Percentiles rank a stretch among this genome's conserved stretches.
phyloP scores from a whole-genome alignment of 257 asterid genomes.

The Nicotiana noctiflora region DNA sequence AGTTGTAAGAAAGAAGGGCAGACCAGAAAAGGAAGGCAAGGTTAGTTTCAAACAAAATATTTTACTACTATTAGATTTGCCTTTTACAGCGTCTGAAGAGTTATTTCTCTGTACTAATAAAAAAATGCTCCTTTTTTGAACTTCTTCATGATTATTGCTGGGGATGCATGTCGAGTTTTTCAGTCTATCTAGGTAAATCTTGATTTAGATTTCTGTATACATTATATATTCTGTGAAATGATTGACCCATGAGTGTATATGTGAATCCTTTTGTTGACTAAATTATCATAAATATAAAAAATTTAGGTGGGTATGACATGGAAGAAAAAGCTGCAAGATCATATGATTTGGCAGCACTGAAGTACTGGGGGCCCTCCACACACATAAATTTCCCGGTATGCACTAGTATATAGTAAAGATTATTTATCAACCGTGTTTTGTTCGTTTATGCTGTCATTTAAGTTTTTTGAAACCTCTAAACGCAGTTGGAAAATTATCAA shows the following conservation, averaged over 20 bases:
- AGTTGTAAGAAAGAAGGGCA: slow-evolving; percentile 99
- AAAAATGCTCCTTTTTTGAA: slow-evolving; percentile 9
- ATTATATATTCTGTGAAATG: not conserved
- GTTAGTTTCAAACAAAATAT: slow-evolving; percentile 25
- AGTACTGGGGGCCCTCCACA: slow-evolving; percentile 96
- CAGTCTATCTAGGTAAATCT: slow-evolving; percentile 83
- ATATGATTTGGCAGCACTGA: slow-evolving; percentile 93
- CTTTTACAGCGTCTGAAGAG: not conserved
- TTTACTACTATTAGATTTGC: not conserved
- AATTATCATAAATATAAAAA: not conserved
- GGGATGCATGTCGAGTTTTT: slow-evolving; percentile 11
- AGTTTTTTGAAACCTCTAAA: not conserved
- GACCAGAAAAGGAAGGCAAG: slow-evolving; percentile 96
- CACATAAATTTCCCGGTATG: slow-evolving; percentile 86
- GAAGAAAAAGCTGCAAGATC: slow-evolving; percentile 98
- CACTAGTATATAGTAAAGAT: not conserved
- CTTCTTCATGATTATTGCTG: slow-evolving; percentile 18
- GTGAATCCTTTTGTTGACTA: not conserved
- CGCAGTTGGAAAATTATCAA: slow-evolving; percentile 78
- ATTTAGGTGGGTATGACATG: slow-evolving; percentile 91
- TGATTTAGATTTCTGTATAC: not conserved
- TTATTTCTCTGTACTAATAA: not conserved
- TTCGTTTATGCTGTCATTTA: not conserved
- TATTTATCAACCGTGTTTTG: not conserved
- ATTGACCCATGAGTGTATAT: slow-evolving; percentile 8